A percentile compares a stretch with the other conserved stretches of the same genome.
phyloP scores from a whole-genome alignment of 2,329 filamentous ascomycete genomes.

The Fusarium citri region DNA sequence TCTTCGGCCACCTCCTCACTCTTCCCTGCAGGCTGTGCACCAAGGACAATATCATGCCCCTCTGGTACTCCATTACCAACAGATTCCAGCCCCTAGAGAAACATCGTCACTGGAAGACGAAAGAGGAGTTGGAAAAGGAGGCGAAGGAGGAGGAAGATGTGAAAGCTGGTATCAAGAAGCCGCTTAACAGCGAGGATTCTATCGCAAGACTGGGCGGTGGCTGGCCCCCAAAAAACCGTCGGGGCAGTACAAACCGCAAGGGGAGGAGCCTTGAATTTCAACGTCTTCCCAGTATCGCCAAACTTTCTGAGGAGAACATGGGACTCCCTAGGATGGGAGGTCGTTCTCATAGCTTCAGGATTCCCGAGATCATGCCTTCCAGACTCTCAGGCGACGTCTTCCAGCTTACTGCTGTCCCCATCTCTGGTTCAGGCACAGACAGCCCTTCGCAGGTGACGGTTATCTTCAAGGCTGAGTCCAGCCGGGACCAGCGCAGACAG shows the following conservation, averaged over 20 bases:
- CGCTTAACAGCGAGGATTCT: slow-evolving; percentile 1
- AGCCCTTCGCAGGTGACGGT: background rate
- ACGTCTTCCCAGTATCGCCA: background rate
- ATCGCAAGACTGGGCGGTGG: slow-evolving; percentile 15
- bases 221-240: background rate
- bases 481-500: background rate
- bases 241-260: background rate
- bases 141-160: background rate
- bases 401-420: background rate
- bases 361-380: background rate
- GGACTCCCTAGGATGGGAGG: background rate
- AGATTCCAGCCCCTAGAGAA: slow-evolving; percentile 30
- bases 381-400: background rate
- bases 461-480: background rate
- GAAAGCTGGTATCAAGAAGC: background rate
- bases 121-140: background rate
- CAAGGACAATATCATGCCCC: background rate
- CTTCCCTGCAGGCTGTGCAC: slow-evolving; percentile 16
- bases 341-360: slow-evolving; percentile 1
- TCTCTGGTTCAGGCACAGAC: background rate
- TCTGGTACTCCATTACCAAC: slow-evolving; percentile 21
- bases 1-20: background rate
- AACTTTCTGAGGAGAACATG: background rate
- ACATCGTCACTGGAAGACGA: background rate
- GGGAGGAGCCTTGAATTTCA: background rate